Percentiles rank a stretch among this genome's conserved stretches.
These are phyloP conservation scores for Hanseniaspora hatyaiensis DNA, from an alignment of 805 yeast genomes.

Conservation along the genomic window DNA sequence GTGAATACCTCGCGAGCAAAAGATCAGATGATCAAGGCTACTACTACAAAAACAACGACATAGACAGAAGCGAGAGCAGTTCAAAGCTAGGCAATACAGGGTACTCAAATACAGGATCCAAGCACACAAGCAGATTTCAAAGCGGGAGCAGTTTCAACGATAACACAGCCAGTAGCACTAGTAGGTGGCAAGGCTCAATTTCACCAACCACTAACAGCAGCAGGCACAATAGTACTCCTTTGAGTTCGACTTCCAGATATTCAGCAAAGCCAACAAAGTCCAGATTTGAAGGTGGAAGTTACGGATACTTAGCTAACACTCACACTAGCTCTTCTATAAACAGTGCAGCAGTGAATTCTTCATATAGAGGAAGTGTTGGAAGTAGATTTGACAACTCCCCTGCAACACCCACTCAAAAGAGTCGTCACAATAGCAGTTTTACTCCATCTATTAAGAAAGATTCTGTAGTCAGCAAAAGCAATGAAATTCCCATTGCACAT, in stretches of 20 bases:
- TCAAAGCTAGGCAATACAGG: too few species aligned
- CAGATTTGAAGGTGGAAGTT: conserved; percentile 11
- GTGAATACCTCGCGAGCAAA: not conserved
- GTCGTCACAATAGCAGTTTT: too few species aligned
- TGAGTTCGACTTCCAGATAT: not conserved
- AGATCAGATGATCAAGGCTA: not conserved
- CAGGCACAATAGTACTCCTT: not conserved
- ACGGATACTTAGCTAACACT: not conserved
- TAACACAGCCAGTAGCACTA: too few species aligned
- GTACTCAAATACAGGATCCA: too few species aligned
- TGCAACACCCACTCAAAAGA: not conserved
- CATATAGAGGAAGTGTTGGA: not conserved
- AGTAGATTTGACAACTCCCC: conserved; percentile 13
- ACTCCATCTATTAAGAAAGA: too few species aligned
- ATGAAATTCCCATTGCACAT: too few species aligned
- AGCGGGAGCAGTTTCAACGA: too few species aligned
- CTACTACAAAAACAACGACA: not conserved
- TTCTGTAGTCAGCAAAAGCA: not conserved
- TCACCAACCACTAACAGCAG: not conserved
- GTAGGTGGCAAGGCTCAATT: not conserved
- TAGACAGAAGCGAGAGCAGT: not conserved
- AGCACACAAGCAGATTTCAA: not conserved
- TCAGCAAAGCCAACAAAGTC: not conserved
- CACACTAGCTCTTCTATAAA: not conserved
- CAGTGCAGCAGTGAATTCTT: not conserved